Evolutionary conservation across 345 rosid genomes (phyloP), one percentile per base, ranked within the genome.

Genomic region (Rhizophora apiculata): DNA sequence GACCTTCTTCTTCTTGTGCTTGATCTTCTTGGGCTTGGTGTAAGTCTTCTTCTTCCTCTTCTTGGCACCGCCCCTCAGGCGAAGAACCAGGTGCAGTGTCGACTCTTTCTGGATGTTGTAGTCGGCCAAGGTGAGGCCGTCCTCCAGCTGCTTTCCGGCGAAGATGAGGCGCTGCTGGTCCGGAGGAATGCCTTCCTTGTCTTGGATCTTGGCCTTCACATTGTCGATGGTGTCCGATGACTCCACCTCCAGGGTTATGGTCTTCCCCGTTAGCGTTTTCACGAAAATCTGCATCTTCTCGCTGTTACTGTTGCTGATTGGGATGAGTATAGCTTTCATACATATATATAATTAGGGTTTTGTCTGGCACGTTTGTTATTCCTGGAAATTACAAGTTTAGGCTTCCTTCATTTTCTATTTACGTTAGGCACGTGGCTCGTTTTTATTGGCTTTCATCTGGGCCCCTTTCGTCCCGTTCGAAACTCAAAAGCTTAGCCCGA

Each of bases 81-180:
- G 69, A 1, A 74, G 70, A 31, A 74, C 78, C 32, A 74, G 60
- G 65, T 74, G 74, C 20, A 74, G 57, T 4, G 78, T 74, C 26
- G 78, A 74, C 55, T 74, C 78, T 70, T 74, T 74, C 74, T 74
- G 70, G 51, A 74, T 74, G 49, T 74, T 74, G 70, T 69, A 74
- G 55, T 74, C 70, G 5, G 70, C 70, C 1, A 74, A 73, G 10
- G 73, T 64, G 11, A 69, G 36, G 10, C 73, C 78, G 24, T 74
- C 78, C 46, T 74, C 78, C n/a, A 74, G 64, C 37, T 74, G 78
- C 21, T 74, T 74, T 2, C 69, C 69, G 21, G 69, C 65, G 61
- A 68, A 74, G 37, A 68, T 74, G 5, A 74, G 73, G 0, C 69
- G 49, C 55, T 74, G 78, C 60, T 74, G 65, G 69, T 74, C 65